Conservation (phyloP, 2,329 filamentous ascomycete genomes). For the Ustilaginoidea virens region DNA sequence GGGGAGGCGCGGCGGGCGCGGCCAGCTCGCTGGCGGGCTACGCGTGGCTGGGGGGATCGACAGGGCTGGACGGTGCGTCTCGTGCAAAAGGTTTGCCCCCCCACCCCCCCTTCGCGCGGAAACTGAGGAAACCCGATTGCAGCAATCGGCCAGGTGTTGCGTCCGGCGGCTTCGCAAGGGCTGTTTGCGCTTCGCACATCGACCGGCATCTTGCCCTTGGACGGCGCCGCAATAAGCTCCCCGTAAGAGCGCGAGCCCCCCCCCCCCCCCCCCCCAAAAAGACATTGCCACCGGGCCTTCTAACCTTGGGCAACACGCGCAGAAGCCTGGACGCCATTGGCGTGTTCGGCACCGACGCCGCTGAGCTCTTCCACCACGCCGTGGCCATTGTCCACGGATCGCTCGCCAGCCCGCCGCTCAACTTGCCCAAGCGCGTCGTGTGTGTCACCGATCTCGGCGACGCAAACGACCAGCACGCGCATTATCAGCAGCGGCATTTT, state of each 20-base stretch:
- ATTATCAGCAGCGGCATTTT: slow-evolving; percentile 9
- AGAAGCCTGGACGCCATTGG: slow-evolving; percentile 10
- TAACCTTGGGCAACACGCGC: background rate
- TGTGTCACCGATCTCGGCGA: slow-evolving; percentile 12
- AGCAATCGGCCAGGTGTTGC: slow-evolving; percentile 9
- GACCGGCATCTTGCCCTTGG: slow-evolving; percentile 4
- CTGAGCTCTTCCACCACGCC: slow-evolving; percentile 10
- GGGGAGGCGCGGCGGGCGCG: slow-evolving; percentile 22
- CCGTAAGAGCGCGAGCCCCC: too few relatives aligned
- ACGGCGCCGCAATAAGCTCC: slow-evolving; percentile 7
- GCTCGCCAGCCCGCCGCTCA: background rate
- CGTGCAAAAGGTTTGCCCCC: too few relatives aligned
- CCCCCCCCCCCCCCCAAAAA: too few relatives aligned
- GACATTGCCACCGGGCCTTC: too few relatives aligned
- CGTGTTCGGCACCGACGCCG: slow-evolving; percentile 12
- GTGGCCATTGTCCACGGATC: slow-evolving; percentile 7
- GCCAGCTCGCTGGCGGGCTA: slow-evolving; percentile 23
- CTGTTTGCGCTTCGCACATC: slow-evolving; percentile 16
- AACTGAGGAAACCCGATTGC: too few relatives aligned
- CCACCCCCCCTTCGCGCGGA: too few relatives aligned
- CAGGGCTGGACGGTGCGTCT: slow-evolving; percentile 21
- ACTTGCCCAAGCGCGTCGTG: slow-evolving; percentile 9
- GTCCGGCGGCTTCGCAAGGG: slow-evolving; percentile 11
- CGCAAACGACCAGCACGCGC: slow-evolving; percentile 2
- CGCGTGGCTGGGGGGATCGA: slow-evolving; percentile 22